Conservation (phyloP, 2,329 filamentous ascomycete genomes). For the Diaporthe batatas region DNA sequence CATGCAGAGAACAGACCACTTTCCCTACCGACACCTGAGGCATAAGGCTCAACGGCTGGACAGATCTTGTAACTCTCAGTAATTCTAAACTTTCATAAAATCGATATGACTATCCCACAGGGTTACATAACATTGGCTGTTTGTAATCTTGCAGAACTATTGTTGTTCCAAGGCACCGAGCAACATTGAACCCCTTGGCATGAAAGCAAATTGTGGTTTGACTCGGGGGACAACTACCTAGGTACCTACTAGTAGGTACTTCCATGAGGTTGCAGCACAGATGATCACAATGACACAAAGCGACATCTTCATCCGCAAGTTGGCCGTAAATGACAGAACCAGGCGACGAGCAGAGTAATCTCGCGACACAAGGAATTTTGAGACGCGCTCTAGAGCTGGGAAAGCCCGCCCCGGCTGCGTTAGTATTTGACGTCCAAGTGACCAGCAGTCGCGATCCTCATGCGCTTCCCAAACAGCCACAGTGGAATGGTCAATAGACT, state of each 20-base stretch:
- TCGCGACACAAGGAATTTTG: neutral
- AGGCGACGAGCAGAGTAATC: neutral
- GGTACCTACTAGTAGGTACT: too few relatives aligned
- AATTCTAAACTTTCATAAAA: neutral
- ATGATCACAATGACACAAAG: neutral
- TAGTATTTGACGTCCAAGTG: constrained; percentile 13
- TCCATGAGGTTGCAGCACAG: too few relatives aligned
- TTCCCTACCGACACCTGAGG: neutral
- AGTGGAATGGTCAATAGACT: constrained; percentile 53
- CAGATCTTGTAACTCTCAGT: neutral
- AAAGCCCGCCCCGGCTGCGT: neutral
- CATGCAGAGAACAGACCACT: neutral
- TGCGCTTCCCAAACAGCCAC: constrained; percentile 53
- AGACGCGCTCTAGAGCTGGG: neutral
- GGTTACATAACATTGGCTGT: too few relatives aligned
- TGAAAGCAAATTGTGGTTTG: neutral
- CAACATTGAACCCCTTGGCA: neutral
- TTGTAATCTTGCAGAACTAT: too few relatives aligned
- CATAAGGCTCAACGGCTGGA: neutral
- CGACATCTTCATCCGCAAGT: neutral
- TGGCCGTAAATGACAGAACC: neutral
- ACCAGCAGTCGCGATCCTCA: constrained; percentile 52
- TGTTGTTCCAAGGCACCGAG: too few relatives aligned
- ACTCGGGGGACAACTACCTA: neutral
- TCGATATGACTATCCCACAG: neutral